Percentiles rank a stretch among this genome's conserved stretches.
Conservation (phyloP, 169 alveolate genomes). For the Eimeria brunetti region DNA sequence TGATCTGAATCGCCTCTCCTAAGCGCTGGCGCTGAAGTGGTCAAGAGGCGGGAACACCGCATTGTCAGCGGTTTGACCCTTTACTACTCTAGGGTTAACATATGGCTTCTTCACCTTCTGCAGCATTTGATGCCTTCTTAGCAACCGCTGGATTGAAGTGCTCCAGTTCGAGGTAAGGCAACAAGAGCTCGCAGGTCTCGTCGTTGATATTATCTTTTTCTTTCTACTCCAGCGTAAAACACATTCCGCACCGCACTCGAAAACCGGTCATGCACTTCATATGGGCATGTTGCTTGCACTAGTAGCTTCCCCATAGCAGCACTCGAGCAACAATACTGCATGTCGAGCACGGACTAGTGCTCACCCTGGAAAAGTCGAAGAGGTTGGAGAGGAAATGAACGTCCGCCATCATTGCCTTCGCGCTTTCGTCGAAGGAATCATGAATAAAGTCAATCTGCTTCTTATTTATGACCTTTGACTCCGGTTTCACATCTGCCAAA, state of each 20-base stretch:
- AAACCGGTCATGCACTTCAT: too few relatives aligned
- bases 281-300: not conserved
- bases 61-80: not conserved
- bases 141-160: constrained; percentile 88
- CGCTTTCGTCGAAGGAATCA: constrained; percentile 95
- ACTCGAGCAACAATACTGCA: not conserved
- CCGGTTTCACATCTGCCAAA: constrained; percentile 82
- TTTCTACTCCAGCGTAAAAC: constrained; percentile 60
- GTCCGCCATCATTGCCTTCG: constrained; percentile 92
- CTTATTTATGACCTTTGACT: constrained; percentile 89
- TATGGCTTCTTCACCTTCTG: constrained; percentile 82
- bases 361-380: constrained; percentile 91
- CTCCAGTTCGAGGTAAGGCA: constrained; percentile 93
- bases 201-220: constrained; percentile 97
- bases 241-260: not conserved
- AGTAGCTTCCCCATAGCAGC: not conserved
- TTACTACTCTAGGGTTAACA: too few relatives aligned
- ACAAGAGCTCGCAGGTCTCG: constrained; percentile 96
- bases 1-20: not conserved
- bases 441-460: constrained; percentile 90
- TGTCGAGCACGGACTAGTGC: not conserved
- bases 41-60: not conserved
- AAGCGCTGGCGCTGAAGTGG: not conserved
- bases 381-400: constrained; percentile 91
- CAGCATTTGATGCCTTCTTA: constrained; percentile 89